Conservation (phyloP, 1,284 basidiomycete species). For the Moesziomyces antarcticus region DNA sequence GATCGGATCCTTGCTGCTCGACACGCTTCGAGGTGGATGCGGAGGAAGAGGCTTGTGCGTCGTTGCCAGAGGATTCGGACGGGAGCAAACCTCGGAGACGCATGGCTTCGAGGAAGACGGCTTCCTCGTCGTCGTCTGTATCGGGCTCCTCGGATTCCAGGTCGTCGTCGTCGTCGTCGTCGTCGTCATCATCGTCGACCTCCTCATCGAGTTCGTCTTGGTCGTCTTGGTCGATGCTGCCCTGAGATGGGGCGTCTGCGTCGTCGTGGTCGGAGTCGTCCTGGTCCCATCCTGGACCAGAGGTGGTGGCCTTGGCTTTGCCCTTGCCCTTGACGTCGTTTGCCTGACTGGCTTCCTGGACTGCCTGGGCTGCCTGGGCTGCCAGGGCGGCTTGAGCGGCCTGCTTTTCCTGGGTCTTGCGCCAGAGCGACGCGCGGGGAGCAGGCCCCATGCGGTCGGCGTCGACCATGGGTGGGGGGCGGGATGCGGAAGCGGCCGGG, state of each 20-base stretch:
- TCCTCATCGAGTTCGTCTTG: conserved; percentile 12
- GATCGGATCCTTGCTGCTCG: neutral
- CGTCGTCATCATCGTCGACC: no score
- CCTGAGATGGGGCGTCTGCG: neutral
- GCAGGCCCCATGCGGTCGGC: conserved; percentile 31
- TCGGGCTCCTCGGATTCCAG: conserved; percentile 43
- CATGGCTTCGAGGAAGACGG: conserved; percentile 61
- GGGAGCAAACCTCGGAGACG: conserved; percentile 48
- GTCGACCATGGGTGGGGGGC: neutral
- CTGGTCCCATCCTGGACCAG: conserved; percentile 33
- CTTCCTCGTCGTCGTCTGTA: conserved; percentile 60
- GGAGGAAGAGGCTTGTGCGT: conserved; percentile 7
- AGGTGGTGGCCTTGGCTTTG: conserved; percentile 16
- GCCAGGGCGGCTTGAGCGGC: no score
- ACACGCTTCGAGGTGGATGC: conserved; percentile 7
- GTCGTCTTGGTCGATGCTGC: conserved; percentile 6
- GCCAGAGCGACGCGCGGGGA: conserved; percentile 29
- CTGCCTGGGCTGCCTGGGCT: neutral
- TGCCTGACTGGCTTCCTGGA: neutral
- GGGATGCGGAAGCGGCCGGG: conserved; percentile 5
- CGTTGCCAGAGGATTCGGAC: conserved; percentile 1
- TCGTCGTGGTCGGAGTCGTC: conserved; percentile 27
- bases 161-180: conserved; percentile 23
- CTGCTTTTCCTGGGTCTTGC: conserved; percentile 39
- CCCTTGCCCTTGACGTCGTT: conserved; percentile 24